Base-by-base conservation (phyloP, 148 eudicot species). In the Mesembryanthemum crystallinum region DNA sequence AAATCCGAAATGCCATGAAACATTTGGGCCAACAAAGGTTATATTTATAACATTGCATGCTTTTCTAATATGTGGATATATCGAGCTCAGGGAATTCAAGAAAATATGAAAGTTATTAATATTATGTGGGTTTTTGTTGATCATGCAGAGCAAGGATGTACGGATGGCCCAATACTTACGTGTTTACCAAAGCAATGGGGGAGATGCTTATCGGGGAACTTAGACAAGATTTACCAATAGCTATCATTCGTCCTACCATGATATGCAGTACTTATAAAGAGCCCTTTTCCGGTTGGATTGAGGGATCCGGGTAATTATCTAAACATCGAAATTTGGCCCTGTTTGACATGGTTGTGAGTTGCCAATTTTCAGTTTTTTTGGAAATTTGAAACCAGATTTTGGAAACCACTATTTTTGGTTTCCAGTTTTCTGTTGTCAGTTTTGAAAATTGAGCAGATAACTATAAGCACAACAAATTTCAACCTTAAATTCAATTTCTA, bases 231-330 rank as follows among this genome's bases (percentile, higher is more conserved):
- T 55, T 88, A 64, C 88, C 90, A 1, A 20, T 91, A 7, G 92
- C 84, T 33, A 85, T 91, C 8, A 29, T 91, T 64, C 90, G 97
- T 8, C 97, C 97, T 12, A 89, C 92, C 33, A 88, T 91, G 35
- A 51, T 91, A 9, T 82, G 89, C 1, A 89, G 93, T 67, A 89
- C 97, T 23, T 84, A 63, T 81, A 85, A 88, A 71, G 88, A 89
- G n/a, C 97, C 97, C 3, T 91, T 91, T 75, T 92, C 94, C 3
- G 89, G 94, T 64, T 91, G 97, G 97, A 80, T 86, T 32, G 92
- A 90, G 84, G 88, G 90, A 14, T 15, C 69, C 49, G 86, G 88
- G 94, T 88, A 82, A 43, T 39, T 8, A 10, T 24, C 59, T 54
- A 17, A 17, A 17, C n/a, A 10, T 35, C 39, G 6, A 35, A 35